These are phyloP conservation scores for Dothideomycetes sp. DNA, from an alignment of 2,329 filamentous ascomycete species.

Conservation along the genomic window DNA sequence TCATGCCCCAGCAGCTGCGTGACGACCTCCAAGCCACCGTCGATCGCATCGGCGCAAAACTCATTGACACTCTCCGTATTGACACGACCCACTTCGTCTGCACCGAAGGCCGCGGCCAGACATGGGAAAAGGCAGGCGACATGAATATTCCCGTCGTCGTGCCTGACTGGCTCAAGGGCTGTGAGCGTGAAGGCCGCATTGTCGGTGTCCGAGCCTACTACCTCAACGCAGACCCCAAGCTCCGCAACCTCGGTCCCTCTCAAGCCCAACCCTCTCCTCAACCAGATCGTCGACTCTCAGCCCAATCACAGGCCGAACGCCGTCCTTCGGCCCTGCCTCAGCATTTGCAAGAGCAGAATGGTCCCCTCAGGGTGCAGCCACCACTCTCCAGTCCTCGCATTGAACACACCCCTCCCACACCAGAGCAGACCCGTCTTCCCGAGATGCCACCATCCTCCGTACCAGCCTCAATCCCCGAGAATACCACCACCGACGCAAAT, in stretches of 20 bases:
- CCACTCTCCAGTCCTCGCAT: slow-evolving; percentile 36
- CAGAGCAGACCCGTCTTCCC: slow-evolving; percentile 28
- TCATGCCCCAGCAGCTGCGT: slow-evolving; percentile 63
- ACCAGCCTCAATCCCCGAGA: slow-evolving; percentile 24
- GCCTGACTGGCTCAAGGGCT: slow-evolving; percentile 96
- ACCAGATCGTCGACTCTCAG: slow-evolving; percentile 7
- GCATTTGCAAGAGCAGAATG: slow-evolving; percentile 19
- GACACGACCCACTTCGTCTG: slow-evolving; percentile 99
- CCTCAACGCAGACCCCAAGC: slow-evolving; percentile 69
- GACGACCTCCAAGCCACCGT: slow-evolving; percentile 68
- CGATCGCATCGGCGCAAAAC: slow-evolving; percentile 82
- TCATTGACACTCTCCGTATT: slow-evolving; percentile 83
- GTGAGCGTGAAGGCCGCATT: slow-evolving; percentile 83
- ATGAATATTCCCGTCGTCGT: slow-evolving; percentile 97
- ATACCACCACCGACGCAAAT: slow-evolving; percentile 10
- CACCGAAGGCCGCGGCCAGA: slow-evolving; percentile 77
- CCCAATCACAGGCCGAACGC: slow-evolving; percentile 1
- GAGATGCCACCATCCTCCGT: slow-evolving; percentile 14
- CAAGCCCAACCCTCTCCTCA: slow-evolving; percentile 17
- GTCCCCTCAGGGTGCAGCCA: slow-evolving; percentile 22
- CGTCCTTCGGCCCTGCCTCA: slow-evolving; percentile 13
- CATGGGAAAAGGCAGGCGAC: slow-evolving; percentile 95
- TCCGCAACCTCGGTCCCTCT: slow-evolving; percentile 42
- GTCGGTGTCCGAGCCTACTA: slow-evolving; percentile 95
- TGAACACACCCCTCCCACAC: slow-evolving; percentile 43